phyloP scores from a whole-genome alignment of 768 basidiomycete genomes.

The Amanita subjunquillea region DNA sequence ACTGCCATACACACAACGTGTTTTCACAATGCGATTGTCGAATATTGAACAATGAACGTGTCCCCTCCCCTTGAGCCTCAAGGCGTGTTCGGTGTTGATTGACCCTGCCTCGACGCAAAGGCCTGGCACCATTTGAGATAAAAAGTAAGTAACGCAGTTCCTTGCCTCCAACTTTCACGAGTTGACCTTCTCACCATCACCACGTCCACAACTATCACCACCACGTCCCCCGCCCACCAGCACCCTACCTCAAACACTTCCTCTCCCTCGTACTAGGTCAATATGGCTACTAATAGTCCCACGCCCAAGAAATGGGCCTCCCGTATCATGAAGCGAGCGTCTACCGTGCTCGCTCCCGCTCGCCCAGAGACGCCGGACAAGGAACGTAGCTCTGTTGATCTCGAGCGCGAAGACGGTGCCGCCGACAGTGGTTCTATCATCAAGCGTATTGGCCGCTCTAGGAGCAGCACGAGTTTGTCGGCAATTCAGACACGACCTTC shows the following conservation, averaged over 20 bases:
- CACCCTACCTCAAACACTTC: slow-evolving; percentile 2
- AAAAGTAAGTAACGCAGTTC: slow-evolving; percentile 11
- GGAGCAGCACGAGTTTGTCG: slow-evolving; percentile 6
- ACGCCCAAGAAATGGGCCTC: slow-evolving; percentile 38
- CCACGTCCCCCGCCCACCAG: background rate
- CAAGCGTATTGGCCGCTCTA: slow-evolving; percentile 12
- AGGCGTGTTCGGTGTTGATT: background rate
- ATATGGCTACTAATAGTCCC: slow-evolving; percentile 13
- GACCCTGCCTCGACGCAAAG: slow-evolving; percentile 32
- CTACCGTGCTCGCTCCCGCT: slow-evolving; percentile 34
- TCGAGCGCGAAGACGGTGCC: slow-evolving; percentile 17
- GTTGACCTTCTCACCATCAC: background rate
- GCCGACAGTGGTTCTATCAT: slow-evolving; percentile 7
- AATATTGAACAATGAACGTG: background rate
- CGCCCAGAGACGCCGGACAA: slow-evolving; percentile 22
- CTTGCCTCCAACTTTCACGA: background rate
- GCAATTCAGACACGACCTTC: slow-evolving; percentile 6
- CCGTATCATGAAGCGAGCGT: slow-evolving; percentile 53
- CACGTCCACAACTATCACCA: background rate
- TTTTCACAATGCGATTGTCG: background rate
- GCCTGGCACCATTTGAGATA: slow-evolving; percentile 31
- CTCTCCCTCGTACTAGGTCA: background rate
- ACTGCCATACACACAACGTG: background rate
- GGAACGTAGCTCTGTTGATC: slow-evolving; percentile 14
- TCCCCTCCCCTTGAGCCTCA: background rate